Evolutionary conservation across 441 rosid genomes (phyloP), one percentile per base, ranked within the genome.

Genomic region (Geranium incanum): DNA sequence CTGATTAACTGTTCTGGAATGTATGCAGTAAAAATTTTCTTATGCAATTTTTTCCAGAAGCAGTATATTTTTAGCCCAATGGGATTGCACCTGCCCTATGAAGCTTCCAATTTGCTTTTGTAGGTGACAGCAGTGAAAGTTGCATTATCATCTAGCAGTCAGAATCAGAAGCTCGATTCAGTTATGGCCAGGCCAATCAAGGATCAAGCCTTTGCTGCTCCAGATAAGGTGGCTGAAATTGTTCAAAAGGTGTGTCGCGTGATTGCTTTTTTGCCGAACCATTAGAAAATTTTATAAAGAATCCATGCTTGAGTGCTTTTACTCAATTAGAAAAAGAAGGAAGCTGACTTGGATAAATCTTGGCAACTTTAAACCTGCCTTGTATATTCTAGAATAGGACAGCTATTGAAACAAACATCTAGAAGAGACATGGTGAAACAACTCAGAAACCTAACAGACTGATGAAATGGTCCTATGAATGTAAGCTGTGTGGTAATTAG

Each of bases 141-240:
- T 77, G 85, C 99, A 33, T 79, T 90, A 48, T 90, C 93, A 57
- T 80, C 84, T 18, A 82, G 88, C 59, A 72, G 80, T 75, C 94
- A 88, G 79, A 89, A 80, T 76, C 81, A 87, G 67, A 89, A 84
- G 72, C 81, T 77, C 68, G 97, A 89, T 70, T 84, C 92, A 5
- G 86, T 84, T 70, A 89, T 88, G 94, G 71, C 88, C 83, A 94
- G 83, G 83, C 97, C 95, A 45, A 87, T 94, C 48, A 94, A 87
- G 84, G 97, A 92, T 71, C 97, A 90, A 77, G 99, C 99, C 68
- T 94, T 94, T 65, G 97, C 97, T 75, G 76, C 92, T 74, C 96
- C 99, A 43, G 97, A 87, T 73, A 92, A 90, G 85, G 96, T 94
- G 80, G 94, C 94, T 45, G 99, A 92, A 78, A 87, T 94, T 78